Base-by-base conservation (phyloP, 2,329 filamentous ascomycete genomes). In the Diaporthe aspalathi region DNA sequence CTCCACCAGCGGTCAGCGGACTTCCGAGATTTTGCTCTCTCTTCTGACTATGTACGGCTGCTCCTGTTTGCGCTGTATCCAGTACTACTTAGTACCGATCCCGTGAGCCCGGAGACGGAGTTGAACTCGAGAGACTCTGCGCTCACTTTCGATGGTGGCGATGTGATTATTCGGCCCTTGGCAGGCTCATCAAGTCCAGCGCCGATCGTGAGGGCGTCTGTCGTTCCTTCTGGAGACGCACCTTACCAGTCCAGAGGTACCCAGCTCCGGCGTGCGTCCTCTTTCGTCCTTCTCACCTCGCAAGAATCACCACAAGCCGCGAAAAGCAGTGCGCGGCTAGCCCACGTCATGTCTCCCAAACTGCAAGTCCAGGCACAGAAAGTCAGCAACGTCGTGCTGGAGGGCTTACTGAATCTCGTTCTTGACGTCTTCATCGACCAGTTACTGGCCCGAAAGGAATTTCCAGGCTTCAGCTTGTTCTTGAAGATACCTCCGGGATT, bases 401-500 rank as follows among this genome's bases (percentile, higher is more conserved):
- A 97, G 73, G 90, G 90, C 6, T 84, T 98, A 17, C 81, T 97
- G 6, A 92, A 95, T 73, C 86, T 98, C 27, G 88, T 95, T 2
- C 86, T 96, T 62, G 89, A 88, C 24, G 90, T 98, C 0, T 97
- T 97, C 77, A 87, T 93, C 63, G 95, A 98, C 76, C 94, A 98
- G 76, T 84, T 98, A 0, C 89, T 97, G 52, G 88, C 88, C 38
- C 91, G 94, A 32, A 97, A 97, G 79, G 96, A 99, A 67, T 99
- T 98, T 78, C 87, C 92, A 3, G 95, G 96, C 0, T 93, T 99
- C 67, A 91, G 92, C 0, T 83, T 99, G 12, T 97, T 94, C 77
- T 84, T 93, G 67, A 97, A 96, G 79, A 92, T 95, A 0, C 96
- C 97, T 1, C 94, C 96, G 0, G 95, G 95, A 0, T 97, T 97